Evolutionary conservation across 192 early-diverging fungal species (phyloP), one percentile per base, ranked within the genome.

Genomic region (Oehlia diaphana): DNA sequence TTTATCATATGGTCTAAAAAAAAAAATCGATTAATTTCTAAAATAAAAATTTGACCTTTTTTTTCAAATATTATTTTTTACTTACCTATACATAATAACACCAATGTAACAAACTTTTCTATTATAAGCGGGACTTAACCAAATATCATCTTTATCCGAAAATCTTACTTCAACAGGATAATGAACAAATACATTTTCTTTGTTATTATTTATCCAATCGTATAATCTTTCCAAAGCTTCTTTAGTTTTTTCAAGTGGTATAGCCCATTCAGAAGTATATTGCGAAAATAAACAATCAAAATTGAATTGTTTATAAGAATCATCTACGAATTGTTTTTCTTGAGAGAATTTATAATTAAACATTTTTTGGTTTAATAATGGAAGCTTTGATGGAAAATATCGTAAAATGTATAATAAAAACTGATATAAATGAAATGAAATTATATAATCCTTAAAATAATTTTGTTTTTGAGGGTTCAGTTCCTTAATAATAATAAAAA

Each of bases 201-300:
- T 79, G 37, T 85, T 83, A 8, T 82, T 73, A 63, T 90, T 82
- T 21, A 93, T 86, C 83, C 89, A 91, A 19, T 72, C 63, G 33
- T 89, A 83, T 72, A 94, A 82, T 53, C 83, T 76, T 42, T 83
- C 79, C 26, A 94, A 72, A 9, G 89, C 91, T 2, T 86, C 87
- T 3, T 87, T 79, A 0, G 92, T 87, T 23, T 85, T 79, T 19
- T 91, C 86, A 83, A 87, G 84, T 28, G 89, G 89, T 44, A 94
- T 91, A 9, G 93, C 91, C 94, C 94, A 95, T 81, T 95, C 94
- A 72, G 88, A 90, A 58, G 89, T 88, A 71, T 93, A 93, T 73
- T 93, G 92, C 26, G 86, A 80, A 69, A 93, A 92, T 19, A 93
- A 81, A 67, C 92, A 93, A 76, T 93, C 91, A 80, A 91, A 90